Percentiles rank a stretch among this genome's conserved stretches.
Evolutionary conservation across 441 rosid species (phyloP).

Genomic region (Hypseocharis bilobata): DNA sequence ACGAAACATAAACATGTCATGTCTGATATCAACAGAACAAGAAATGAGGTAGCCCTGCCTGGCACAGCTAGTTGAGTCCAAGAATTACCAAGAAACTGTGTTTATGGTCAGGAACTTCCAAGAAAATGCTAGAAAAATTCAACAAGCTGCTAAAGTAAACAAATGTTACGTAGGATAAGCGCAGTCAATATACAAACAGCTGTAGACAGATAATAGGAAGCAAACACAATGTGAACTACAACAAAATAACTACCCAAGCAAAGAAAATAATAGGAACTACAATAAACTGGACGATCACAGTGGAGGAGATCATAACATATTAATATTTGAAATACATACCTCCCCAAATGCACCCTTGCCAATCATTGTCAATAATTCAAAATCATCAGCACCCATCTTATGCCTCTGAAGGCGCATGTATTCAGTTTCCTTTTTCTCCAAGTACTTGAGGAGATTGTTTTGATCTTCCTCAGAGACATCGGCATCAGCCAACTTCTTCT

Average conservation of each 20-base stretch:
- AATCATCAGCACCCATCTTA: slow-evolving; percentile 37
- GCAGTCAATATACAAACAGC: neutral
- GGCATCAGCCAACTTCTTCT: slow-evolving; percentile 37
- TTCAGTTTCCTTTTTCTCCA: slow-evolving; percentile 39
- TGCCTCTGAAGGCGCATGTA: slow-evolving; percentile 39
- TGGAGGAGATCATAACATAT: neutral
- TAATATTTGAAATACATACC: neutral
- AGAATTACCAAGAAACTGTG: too few relatives aligned
- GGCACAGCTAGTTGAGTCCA: too few relatives aligned
- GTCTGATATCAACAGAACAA: neutral
- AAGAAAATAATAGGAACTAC: too few relatives aligned
- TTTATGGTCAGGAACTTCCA: neutral
- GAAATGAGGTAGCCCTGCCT: neutral
- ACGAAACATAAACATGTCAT: neutral
- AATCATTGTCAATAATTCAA: slow-evolving; percentile 35
- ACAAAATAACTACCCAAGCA: too few relatives aligned
- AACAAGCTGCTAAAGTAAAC: neutral
- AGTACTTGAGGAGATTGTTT: slow-evolving; percentile 26
- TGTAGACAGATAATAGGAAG: neutral
- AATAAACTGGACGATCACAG: too few relatives aligned
- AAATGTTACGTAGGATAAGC: neutral
- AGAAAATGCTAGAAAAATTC: neutral
- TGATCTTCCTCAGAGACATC: slow-evolving; percentile 39
- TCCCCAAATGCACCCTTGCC: neutral
- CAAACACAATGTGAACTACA: too few relatives aligned